These are phyloP conservation scores for Tuber magnatum DNA, from an alignment of 495 filamentous ascomycete species.

Conservation along the genomic window DNA sequence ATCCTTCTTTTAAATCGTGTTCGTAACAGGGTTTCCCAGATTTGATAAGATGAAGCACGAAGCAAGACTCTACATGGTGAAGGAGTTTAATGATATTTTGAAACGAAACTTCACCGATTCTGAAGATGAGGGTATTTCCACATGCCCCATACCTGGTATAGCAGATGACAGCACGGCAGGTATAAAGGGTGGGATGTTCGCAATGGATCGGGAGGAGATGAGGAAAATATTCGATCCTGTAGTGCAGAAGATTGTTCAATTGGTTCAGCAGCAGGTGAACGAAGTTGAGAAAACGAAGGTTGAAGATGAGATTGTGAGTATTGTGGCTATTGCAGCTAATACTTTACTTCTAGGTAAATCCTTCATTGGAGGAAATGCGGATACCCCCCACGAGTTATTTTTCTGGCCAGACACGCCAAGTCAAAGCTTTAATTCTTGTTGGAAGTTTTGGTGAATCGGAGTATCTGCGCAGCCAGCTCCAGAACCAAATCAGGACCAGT, in stretches of 20 bases:
- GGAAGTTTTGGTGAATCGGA: conserved; percentile 62
- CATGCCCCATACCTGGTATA: conserved; percentile 61
- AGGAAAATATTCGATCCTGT: conserved; percentile 61
- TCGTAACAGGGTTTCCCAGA: not conserved
- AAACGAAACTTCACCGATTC: conserved; percentile 66
- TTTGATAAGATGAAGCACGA: conserved; percentile 51
- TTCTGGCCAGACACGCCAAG: too few relatives aligned
- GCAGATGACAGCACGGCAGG: conserved; percentile 57
- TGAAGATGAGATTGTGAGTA: too few relatives aligned
- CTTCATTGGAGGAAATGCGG: too few relatives aligned
- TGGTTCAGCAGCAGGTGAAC: conserved; percentile 56
- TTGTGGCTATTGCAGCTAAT: too few relatives aligned
- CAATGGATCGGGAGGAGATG: conserved; percentile 54
- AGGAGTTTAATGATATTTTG: conserved; percentile 56
- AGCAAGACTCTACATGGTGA: conserved; percentile 63
- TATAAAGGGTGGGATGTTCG: conserved; percentile 56
- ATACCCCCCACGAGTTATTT: too few relatives aligned
- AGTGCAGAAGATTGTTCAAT: conserved; percentile 55
- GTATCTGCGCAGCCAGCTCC: conserved; percentile 58
- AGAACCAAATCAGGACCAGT: conserved; percentile 54
- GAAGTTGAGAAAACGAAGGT: conserved; percentile 41
- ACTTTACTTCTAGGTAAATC: too few relatives aligned
- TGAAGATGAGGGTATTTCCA: conserved; percentile 61
- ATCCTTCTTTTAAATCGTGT: not conserved
- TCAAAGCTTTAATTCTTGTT: conserved; percentile 53